Base-by-base conservation (phyloP, 371 early-diverging fungal genomes). In the Mortierella sp. region DNA sequence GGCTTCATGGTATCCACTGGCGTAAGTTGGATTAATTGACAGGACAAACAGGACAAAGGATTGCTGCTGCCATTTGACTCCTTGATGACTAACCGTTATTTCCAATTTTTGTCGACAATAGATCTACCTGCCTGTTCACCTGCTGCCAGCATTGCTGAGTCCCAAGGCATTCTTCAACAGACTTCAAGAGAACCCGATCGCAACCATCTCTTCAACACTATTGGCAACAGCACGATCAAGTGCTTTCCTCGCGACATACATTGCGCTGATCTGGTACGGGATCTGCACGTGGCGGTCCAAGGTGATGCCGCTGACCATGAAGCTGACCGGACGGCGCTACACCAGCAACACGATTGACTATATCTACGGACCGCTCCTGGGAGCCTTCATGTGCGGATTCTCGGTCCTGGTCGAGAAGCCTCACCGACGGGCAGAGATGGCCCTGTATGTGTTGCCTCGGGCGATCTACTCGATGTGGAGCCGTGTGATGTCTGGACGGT, bases 391-490 rank as follows among this genome's bases (percentile, higher is more conserved):
- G 45, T 92, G 90, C 68, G 93, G 93, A 0, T 80, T 92, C 39
- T 89, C 91, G 0, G 76, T 93, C 4, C 75, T 92, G 55, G 81
- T 92, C 19, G 93, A 93, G 70, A 89, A 88, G 47, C 86, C 85
- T 48, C 88, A 87, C 61, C 86, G 93, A 26, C 85, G 93, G 13
- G 88, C 91, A 14, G 93, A 93, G 76, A 91, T 93, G 90, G 90
- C 90, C 0, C 71, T 93, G 6, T 92, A 91, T 79, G 92, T 91
- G 0, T 80, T 88, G 6, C 92, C 92, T 0, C 82, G 92, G 40
- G 92, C 92, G 0, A 70, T 92, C 44, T 89, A 86, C 63, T 87
- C 90, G 22, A 80, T 91, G 73, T 86, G 85, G 53, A 89, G 90
- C 31, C 86, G 91, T 22, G 72, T 90, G 11, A 68, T 91, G 73